Evolutionary conservation across 768 basidiomycete genomes (phyloP).

Genomic region (Lanmaoa rubissima): DNA sequence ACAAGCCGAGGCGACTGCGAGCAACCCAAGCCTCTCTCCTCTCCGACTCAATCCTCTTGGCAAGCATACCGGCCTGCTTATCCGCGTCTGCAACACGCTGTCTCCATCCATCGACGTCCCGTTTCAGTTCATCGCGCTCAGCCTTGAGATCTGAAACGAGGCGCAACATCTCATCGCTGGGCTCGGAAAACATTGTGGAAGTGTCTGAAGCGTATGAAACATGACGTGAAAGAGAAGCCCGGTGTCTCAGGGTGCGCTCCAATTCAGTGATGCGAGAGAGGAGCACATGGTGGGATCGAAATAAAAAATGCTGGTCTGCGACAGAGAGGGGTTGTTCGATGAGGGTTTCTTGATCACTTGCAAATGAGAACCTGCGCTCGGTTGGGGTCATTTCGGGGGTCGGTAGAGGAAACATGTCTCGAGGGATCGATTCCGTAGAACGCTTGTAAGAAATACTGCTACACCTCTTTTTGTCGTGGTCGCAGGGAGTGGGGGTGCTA

Average conservation of each 20-base stretch:
- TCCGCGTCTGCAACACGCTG: slow-evolving; percentile 75
- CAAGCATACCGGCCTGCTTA: slow-evolving; percentile 61
- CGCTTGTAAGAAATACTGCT: slow-evolving; percentile 78
- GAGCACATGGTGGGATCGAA: slow-evolving; percentile 80
- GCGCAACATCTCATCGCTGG: slow-evolving; percentile 75
- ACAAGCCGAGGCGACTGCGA: slow-evolving; percentile 62
- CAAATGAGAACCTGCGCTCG: slow-evolving; percentile 41
- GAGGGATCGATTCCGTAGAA: slow-evolving; percentile 37
- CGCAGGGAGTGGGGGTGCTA: slow-evolving; percentile 23
- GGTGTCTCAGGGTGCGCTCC: slow-evolving; percentile 59
- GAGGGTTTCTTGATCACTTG: slow-evolving; percentile 19
- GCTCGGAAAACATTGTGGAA: slow-evolving; percentile 41
- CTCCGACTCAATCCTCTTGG: slow-evolving; percentile 72
- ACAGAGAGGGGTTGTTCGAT: slow-evolving; percentile 54
- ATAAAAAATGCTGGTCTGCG: slow-evolving; percentile 83
- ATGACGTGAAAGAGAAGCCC: slow-evolving; percentile 45
- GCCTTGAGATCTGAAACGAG: slow-evolving; percentile 77
- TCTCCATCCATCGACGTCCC: slow-evolving; percentile 88
- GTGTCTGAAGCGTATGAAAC: slow-evolving; percentile 50
- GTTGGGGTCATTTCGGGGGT: slow-evolving; percentile 77
- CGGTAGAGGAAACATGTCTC: slow-evolving; percentile 50
- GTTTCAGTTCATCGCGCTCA: slow-evolving; percentile 85
- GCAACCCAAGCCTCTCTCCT: slow-evolving; percentile 81
- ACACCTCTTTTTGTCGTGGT: slow-evolving; percentile 41
- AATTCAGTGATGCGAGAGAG: slow-evolving; percentile 80